Evolutionary conservation across 1,284 basidiomycete species (phyloP), one percentile per base, ranked within the genome.

Genomic region (Ustilago curta): DNA sequence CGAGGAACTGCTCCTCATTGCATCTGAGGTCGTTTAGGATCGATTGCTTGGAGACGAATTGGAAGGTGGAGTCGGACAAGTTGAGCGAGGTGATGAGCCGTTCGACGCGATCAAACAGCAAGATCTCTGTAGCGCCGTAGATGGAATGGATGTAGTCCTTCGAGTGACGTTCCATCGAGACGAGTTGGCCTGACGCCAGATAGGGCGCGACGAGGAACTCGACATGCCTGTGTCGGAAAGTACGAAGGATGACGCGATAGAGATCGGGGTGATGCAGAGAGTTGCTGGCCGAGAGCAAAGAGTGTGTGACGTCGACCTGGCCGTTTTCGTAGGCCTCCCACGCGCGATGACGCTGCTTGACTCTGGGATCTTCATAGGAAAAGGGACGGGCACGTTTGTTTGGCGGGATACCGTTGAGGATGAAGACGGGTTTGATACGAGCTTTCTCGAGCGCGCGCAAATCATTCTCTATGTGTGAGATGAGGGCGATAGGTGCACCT

Each of bases 201-300:
- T 99, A 99, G 9, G 96, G 96, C 40, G 97, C 95, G 70, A 98
- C 91, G 49, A 99, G 88, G 84, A 95, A 98, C 87, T 99, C 96
- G 73, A 97, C 94, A 80, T 94, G 93, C 45, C 96, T 89, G 86
- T 97, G 93, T 84, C 94, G 91, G 86, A 99, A 97, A 68, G 96
- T 92, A 62, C 95, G 89, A 77, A 97, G 88, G 18, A 98, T 91
- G 87, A 93, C 90, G 80, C 95, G 90, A 90, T 97, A 93, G 23
- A 98, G 88, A 86, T 99, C 96, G 88, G 64, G 88, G 27, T 75
- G 66, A 50, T 77, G 87, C 59, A 91, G 83, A 67, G 88, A 87
- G 76, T 89, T 90, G 61, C 91, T 87, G 12, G 89, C 89, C 60
- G 93, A 92, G 70, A 97, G 93, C 45, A 94, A 86, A 80, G 90